Evolutionary conservation across 208 protist genomes (phyloP).

Genomic region (Trypanosoma caninum): DNA sequence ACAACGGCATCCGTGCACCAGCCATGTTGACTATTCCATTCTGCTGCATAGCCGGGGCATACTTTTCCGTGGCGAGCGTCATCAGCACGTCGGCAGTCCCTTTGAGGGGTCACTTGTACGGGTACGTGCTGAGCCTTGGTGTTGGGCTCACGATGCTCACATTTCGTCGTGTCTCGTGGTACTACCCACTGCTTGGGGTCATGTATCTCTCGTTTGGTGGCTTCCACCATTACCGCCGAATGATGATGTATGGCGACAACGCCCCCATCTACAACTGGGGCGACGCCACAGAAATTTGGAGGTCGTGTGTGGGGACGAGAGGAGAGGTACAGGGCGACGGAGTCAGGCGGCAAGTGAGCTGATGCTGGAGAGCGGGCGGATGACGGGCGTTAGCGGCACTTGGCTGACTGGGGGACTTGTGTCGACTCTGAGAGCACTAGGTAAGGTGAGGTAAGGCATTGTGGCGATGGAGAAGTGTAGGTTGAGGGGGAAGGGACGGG

Average conservation of each 20-base stretch:
- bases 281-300: slow-evolving; percentile 57
- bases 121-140: slow-evolving; percentile 59
- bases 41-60: slow-evolving; percentile 62
- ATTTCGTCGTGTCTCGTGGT: slow-evolving; percentile 74
- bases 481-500: background rate
- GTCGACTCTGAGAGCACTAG: background rate
- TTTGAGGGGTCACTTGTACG: slow-evolving; percentile 62
- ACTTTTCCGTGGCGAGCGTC: slow-evolving; percentile 71
- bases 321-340: slow-evolving; percentile 7
- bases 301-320: slow-evolving; percentile 26
- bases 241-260: slow-evolving; percentile 88
- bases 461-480: background rate
- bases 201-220: slow-evolving; percentile 82
- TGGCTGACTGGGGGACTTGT: background rate
- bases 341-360: background rate
- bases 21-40: slow-evolving; percentile 78
- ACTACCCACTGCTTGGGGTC: slow-evolving; percentile 75
- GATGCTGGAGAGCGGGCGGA: no score
- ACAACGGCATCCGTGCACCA: slow-evolving; percentile 69
- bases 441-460: no score
- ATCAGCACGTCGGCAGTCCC: slow-evolving; percentile 53
- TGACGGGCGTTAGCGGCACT: background rate
- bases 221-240: slow-evolving; percentile 81
- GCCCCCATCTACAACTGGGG: slow-evolving; percentile 79
- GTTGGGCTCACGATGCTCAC: slow-evolving; percentile 66